These are phyloP conservation scores for Parmales sp. DNA, from an alignment of 108 stramenopile species.

Conservation along the genomic window DNA sequence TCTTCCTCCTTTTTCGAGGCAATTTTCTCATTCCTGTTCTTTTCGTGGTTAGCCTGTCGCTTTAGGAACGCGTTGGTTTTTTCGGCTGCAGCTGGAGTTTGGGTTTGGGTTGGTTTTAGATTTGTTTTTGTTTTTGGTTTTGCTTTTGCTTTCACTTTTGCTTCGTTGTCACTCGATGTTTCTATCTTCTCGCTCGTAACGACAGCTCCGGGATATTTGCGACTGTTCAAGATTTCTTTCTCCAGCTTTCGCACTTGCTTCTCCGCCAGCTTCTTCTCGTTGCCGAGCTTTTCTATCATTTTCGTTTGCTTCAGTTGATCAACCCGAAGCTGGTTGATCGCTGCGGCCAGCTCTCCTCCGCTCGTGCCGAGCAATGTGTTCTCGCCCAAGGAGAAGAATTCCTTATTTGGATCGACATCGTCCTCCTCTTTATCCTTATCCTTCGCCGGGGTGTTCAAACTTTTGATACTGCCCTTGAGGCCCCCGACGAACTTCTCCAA, in stretches of 20 bases:
- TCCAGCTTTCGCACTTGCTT: neutral
- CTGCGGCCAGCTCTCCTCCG: constrained; percentile 7
- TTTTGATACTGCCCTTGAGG: neutral
- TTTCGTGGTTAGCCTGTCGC: too few species aligned
- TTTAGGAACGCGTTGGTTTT: too few species aligned
- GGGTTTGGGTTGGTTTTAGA: too few species aligned
- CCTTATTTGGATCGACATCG: neutral
- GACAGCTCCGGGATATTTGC: too few species aligned
- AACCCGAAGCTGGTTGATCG: neutral
- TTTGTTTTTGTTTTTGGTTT: too few species aligned
- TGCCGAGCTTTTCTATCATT: neutral
- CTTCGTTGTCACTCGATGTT: too few species aligned
- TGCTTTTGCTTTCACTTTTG: too few species aligned
- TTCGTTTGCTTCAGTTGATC: neutral
- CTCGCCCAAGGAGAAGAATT: neutral
- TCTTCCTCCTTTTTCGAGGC: too few species aligned
- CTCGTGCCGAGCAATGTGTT: neutral
- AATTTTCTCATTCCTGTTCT: too few species aligned
- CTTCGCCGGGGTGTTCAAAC: too few species aligned
- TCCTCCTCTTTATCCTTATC: neutral
- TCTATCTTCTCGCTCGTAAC: too few species aligned
- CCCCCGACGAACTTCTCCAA: neutral
- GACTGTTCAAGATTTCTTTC: neutral
- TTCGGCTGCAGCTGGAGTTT: too few species aligned
- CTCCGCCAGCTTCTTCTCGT: neutral